Base-by-base conservation (phyloP, 116 monocot genomes). In the Zostera marina region DNA sequence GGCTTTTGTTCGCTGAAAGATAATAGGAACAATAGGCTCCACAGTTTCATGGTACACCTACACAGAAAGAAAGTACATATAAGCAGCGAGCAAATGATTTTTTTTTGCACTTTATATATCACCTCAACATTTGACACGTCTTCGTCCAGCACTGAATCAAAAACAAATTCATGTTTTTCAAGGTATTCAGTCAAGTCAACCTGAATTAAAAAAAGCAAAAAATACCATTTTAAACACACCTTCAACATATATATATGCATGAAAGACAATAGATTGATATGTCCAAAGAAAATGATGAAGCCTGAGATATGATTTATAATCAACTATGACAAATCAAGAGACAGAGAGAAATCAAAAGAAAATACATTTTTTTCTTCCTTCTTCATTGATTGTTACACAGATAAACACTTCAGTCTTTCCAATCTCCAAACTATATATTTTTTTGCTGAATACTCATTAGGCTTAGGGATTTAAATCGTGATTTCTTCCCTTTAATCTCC, bases 111-210 rank as follows among this genome's bases (percentile, higher is more conserved):
- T 16, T 47, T 9, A 12, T 11, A 44, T 52, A 39, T 70, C 52
- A 98, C 98, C 66, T 89, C 78, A 60, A 90, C 98, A 79, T 98
- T 98, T 57, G 98, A 90, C 19, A 98, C 90, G 71, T 90, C 86
- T 65, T 98, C 98, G 69, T 90, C 83, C 49, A 98, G 66, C 7
- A 90, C 98, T 45, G 90, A 86, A 75, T 98, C 98, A 77, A 98
- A 98, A 25, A 98, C 86, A 73, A 98, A 98, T 62, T 86, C 98
- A 81, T 98, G 98, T 56, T 73, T 90, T 68, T 98, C 98, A 68
- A 88, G 46, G 73, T 90, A 98, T 57, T 89, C 98, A 53, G 98
- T 98, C 25, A 98, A 58, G 49, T 98, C 98, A 74, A 90, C 98
- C 86, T 98, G 64, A n/a, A n/a, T n/a, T 13, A 72, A 52, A 16